Percentiles rank a stretch among this genome's conserved stretches.
Conservation (phyloP, 139 green algal species). For the Micractinium conductrix region DNA sequence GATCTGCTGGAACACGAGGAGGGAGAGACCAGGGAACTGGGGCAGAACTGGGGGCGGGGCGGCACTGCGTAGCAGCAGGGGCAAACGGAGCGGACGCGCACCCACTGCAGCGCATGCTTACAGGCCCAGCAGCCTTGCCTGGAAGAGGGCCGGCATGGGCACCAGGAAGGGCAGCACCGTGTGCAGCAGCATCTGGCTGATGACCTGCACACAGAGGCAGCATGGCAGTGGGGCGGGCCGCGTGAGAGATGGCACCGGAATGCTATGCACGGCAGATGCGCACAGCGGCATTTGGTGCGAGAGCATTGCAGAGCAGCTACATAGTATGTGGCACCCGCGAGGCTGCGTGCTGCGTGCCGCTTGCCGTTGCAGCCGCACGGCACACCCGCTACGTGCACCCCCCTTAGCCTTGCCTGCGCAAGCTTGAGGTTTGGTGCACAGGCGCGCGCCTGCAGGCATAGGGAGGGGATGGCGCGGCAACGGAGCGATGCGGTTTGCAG, state of each 20-base stretch:
- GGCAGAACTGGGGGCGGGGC: background rate
- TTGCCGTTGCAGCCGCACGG: background rate
- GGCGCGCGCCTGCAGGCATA: too few relatives aligned
- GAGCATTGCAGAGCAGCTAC: too few relatives aligned
- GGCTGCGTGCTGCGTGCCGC: too few relatives aligned
- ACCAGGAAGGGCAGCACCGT: constrained; percentile 32
- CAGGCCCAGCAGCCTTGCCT: background rate
- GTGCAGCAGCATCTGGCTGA: constrained; percentile 27
- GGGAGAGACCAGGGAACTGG: background rate
- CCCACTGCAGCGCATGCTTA: background rate
- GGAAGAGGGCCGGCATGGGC: constrained; percentile 18
- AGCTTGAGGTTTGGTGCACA: constrained; percentile 25
- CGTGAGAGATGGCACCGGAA: too few relatives aligned
- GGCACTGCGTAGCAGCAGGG: background rate
- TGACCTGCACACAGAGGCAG: background rate
- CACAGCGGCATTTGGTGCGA: too few relatives aligned
- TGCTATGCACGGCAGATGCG: too few relatives aligned
- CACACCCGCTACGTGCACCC: background rate
- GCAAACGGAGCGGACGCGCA: background rate
- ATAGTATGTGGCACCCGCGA: too few relatives aligned
- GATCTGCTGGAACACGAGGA: background rate
- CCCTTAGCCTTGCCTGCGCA: too few relatives aligned
- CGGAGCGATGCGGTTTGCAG: too few relatives aligned
- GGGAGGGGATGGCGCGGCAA: too few relatives aligned
- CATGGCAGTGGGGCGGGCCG: too few relatives aligned